Evolutionary conservation across 306 rosid species (phyloP), one percentile per base, ranked within the genome.

Genomic region (Quillaja saponaria): DNA sequence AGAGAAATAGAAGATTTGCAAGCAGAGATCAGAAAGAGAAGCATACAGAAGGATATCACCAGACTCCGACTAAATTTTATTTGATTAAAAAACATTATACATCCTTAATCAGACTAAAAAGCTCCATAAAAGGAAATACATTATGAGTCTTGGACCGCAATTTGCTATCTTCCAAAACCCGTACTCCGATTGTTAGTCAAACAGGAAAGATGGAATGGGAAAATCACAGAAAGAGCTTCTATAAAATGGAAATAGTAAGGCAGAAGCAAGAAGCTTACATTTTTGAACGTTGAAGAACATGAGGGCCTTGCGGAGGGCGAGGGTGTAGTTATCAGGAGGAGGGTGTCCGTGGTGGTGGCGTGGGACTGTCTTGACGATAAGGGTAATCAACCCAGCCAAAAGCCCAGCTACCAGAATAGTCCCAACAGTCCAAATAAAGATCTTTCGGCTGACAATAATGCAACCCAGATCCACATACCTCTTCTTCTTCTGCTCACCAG

Each of bases 401-500:
- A 89, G 51, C 6, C 83, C 99, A 9, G 94, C 68, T 16, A 65
- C 61, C 7, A 94, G 68, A 10, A 94, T 48, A 0, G 86, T 41
- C 3, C 95, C 97, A 7, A 94, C 66, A 0, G 99, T 94, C 97
- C 99, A 94, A 1, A 87, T 50, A 34, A 89, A 94, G 86, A 94
- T 81, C 86, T 94, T 86, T 18, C 99, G 97, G 68, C 96, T 85
- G 20, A 94, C 99, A 45, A 89, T 89, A 78, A 94, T 78, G 78
- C 97, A 94, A 0, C 99, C 99, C 0, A 94, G 96, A 80, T 94
- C 99, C 0, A 94, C 96, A 48, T 89, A 89, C 84, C 85, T 94
- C 87, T 94, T 94, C 95, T 94, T 89, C 96, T 94, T 94, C 80
- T 94, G 90, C 66, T 89, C 99, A 1, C 84, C 81, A 1, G 99